A percentile compares a stretch with the other conserved stretches of the same genome.
Conservation (phyloP, 2,329 filamentous ascomycete genomes). For the Whalleya microplaca region DNA sequence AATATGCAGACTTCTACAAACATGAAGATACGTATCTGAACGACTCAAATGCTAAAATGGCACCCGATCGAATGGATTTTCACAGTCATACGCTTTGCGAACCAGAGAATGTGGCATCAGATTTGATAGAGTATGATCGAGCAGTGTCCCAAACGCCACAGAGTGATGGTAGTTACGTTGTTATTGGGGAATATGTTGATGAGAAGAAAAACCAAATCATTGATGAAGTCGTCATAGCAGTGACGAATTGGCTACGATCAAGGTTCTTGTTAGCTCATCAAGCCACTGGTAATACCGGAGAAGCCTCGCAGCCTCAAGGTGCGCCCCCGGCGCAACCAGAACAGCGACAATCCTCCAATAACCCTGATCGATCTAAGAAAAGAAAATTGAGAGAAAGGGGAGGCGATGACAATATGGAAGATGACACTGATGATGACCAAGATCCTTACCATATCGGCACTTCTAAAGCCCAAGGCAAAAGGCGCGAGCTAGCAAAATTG, state of each 20-base stretch:
- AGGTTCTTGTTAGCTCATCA: background rate
- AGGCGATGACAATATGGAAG: background rate
- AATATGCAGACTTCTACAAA: background rate
- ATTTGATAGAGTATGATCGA: background rate
- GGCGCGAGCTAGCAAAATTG: conserved; percentile 3
- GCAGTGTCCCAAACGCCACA: background rate
- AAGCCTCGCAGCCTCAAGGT: background rate
- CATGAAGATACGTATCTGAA: too few species aligned
- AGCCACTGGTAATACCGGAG: background rate
- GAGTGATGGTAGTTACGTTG: background rate
- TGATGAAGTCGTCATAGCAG: background rate
- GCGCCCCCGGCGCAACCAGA: background rate
- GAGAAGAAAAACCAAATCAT: background rate
- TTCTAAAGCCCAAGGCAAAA: conserved; percentile 3
- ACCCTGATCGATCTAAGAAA: background rate
- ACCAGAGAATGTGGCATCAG: background rate
- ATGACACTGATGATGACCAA: background rate
- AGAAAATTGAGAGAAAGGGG: background rate
- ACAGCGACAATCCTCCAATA: background rate
- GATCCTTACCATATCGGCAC: background rate
- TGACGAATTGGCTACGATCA: background rate
- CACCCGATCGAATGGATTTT: background rate
- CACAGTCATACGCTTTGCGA: background rate
- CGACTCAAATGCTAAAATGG: background rate
- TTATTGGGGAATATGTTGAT: background rate